phyloP scores from a whole-genome alignment of 805 yeast genomes.

The Kazachstania taianensis region DNA sequence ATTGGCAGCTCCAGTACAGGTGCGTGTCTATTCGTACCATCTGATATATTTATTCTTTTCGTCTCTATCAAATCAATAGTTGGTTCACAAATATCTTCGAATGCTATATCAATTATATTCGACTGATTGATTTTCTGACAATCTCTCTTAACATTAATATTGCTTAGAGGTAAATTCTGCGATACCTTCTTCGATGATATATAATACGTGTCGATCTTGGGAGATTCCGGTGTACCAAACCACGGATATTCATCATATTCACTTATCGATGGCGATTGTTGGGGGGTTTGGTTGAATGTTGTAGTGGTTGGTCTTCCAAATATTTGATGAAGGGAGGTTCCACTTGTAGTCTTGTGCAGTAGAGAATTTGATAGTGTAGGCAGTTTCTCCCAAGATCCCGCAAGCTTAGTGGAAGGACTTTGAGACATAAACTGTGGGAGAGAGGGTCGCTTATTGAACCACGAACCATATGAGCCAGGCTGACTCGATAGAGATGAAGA shows the following conservation, averaged over 20 bases:
- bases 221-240: slow-evolving; percentile 25
- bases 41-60: too few species aligned
- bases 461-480: slow-evolving; percentile 26
- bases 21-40: slow-evolving; percentile 14
- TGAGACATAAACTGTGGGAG: slow-evolving; percentile 15
- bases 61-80: slow-evolving; percentile 1
- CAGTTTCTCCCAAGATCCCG: slow-evolving; percentile 19
- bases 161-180: slow-evolving; percentile 6
- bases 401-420: slow-evolving; percentile 18
- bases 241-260: slow-evolving; percentile 37
- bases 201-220: slow-evolving; percentile 11
- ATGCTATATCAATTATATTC: slow-evolving; percentile 22
- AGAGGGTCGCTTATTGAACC: slow-evolving; percentile 25
- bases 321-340: slow-evolving; percentile 20
- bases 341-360: slow-evolving; percentile 22
- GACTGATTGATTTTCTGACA: slow-evolving; percentile 22
- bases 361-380: slow-evolving; percentile 7
- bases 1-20: slow-evolving; percentile 22
- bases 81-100: slow-evolving; percentile 13
- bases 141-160: slow-evolving; percentile 17
- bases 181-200: slow-evolving; percentile 4
- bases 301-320: slow-evolving; percentile 7
- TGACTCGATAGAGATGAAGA: slow-evolving; percentile 32
- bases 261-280: slow-evolving; percentile 28
- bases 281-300: slow-evolving; percentile 23